These are phyloP conservation scores for Epichloe hybrida DNA, from an alignment of 2,329 filamentous ascomycete genomes.

Conservation along the genomic window DNA sequence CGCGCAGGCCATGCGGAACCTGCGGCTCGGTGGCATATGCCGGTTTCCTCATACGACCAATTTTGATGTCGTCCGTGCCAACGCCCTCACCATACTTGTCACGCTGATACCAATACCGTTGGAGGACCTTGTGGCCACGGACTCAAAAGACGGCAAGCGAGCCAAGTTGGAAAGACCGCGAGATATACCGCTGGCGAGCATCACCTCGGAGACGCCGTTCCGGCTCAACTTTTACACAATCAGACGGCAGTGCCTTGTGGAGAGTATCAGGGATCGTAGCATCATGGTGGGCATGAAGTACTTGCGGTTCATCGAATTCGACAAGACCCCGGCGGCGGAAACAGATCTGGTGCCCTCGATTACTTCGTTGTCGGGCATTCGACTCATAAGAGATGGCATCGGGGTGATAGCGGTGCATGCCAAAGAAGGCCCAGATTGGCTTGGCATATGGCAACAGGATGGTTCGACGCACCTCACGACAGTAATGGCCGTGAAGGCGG, in stretches of 20 bases:
- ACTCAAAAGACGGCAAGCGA: neutral
- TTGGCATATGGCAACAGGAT: conserved; percentile 6
- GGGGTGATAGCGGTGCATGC: conserved; percentile 5
- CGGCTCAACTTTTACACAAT: conserved; percentile 5
- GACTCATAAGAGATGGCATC: conserved; percentile 4
- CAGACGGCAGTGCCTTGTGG: conserved; percentile 1
- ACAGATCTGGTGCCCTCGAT: neutral
- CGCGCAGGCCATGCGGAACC: conserved; percentile 5
- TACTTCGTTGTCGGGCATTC: neutral
- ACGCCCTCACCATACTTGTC: conserved; percentile 5
- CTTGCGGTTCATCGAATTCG: conserved; percentile 4
- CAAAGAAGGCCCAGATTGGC: conserved; percentile 4
- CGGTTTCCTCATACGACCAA: conserved; percentile 7
- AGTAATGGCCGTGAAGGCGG: neutral
- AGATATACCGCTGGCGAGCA: neutral
- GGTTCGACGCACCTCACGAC: neutral
- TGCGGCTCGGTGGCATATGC: conserved; percentile 2
- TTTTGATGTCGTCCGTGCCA: conserved; percentile 6
- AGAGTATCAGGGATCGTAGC: neutral
- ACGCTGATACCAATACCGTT: conserved; percentile 6
- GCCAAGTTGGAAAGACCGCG: conserved; percentile 2
- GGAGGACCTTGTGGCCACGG: conserved; percentile 1
- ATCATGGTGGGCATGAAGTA: conserved; percentile 5
- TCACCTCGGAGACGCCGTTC: conserved; percentile 1
- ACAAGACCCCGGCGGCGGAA: neutral